Conservation (phyloP, 495 filamentous ascomycete genomes). For the Penicillium goetzii region DNA sequence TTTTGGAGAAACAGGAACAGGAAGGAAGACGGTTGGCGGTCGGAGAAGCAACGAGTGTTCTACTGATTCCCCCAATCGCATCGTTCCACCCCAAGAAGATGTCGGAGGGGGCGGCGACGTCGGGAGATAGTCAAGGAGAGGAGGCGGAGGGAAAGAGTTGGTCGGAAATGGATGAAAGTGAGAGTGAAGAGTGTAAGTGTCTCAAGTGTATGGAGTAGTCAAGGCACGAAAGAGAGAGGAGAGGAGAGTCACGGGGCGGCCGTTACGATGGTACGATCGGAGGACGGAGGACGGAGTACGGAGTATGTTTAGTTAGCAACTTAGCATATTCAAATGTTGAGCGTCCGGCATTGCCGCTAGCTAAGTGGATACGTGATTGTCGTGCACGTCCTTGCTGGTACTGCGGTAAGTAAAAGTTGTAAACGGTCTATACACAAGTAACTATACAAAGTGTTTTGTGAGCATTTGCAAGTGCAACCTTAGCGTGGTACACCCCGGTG, state of each 20-base stretch:
- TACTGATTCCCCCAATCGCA: conserved; percentile 24
- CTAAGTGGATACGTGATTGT: conserved; percentile 17
- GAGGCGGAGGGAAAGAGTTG: background rate
- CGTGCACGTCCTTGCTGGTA: conserved; percentile 20
- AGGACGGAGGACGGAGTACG: background rate
- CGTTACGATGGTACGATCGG: conserved; percentile 4
- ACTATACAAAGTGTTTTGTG: background rate
- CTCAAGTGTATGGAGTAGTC: background rate
- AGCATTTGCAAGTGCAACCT: background rate
- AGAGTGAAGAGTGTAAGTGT: conserved; percentile 5
- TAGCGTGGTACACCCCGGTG: background rate
- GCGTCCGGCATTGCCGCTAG: conserved; percentile 30
- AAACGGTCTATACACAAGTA: background rate
- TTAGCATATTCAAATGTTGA: too few relatives aligned
- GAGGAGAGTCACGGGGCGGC: conserved; percentile 19
- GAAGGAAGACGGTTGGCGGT: conserved; percentile 1
- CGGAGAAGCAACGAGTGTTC: conserved; percentile 9
- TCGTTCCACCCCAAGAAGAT: conserved; percentile 15
- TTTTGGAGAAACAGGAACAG: background rate
- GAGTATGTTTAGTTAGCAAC: too few relatives aligned
- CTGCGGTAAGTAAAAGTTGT: background rate
- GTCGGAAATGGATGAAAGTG: conserved; percentile 3
- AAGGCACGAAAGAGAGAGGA: conserved; percentile 18
- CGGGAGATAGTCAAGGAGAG: background rate
- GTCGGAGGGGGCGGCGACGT: background rate